A percentile compares a stretch with the other conserved stretches of the same genome.
phyloP scores from a whole-genome alignment of 2,329 filamentous ascomycete species.

The Talaromyces marneffei region DNA sequence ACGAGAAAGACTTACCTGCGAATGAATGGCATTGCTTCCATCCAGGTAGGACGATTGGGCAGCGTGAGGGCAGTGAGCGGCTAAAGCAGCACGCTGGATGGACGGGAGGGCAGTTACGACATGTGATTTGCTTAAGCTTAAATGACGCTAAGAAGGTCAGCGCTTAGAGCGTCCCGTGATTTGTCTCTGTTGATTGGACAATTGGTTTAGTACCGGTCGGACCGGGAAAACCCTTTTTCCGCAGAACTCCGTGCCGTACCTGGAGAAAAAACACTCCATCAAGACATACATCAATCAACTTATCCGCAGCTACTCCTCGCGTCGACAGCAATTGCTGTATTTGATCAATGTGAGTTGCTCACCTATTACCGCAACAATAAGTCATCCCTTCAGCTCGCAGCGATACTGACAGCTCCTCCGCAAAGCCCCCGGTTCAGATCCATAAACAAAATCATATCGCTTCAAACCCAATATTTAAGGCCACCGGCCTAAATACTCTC shows the following conservation, averaged over 20 bases:
- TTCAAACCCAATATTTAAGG: background rate
- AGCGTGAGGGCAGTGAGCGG: slow-evolving; percentile 7
- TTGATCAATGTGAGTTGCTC: background rate
- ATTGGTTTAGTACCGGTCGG: background rate
- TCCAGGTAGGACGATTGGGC: background rate
- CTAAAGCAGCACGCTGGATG: slow-evolving; percentile 14
- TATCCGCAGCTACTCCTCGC: background rate
- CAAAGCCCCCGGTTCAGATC: background rate
- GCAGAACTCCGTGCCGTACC: background rate
- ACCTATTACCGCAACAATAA: background rate
- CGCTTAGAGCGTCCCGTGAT: slow-evolving; percentile 1
- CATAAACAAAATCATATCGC: background rate
- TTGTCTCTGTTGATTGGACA: background rate
- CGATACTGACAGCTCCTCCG: background rate
- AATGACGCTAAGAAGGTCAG: background rate
- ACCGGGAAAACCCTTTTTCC: slow-evolving; percentile 4
- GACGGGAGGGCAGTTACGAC: background rate
- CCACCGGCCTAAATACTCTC: slow-evolving; percentile 11
- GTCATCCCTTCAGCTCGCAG: background rate
- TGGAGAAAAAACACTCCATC: background rate
- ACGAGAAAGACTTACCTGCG: slow-evolving; percentile 6
- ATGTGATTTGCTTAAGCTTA: slow-evolving; percentile 12
- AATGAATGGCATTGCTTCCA: background rate
- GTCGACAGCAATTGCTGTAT: background rate
- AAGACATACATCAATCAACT: background rate